Evolutionary conservation across 2,329 filamentous ascomycete genomes (phyloP).

Genomic region (Phyllosticta citrichinensis): DNA sequence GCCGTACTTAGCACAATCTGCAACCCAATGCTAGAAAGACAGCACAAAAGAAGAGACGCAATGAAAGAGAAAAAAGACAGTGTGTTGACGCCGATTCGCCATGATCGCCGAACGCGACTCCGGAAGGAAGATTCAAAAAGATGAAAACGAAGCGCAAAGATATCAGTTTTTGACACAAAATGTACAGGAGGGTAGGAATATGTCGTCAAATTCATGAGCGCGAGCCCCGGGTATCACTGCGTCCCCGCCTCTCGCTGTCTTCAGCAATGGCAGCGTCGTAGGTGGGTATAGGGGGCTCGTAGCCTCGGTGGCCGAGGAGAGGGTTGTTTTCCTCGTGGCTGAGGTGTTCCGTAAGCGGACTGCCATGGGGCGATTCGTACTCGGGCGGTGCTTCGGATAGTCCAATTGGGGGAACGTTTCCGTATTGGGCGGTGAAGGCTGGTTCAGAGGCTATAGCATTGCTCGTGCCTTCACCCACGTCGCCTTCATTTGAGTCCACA

Average conservation of each 20-base stretch:
- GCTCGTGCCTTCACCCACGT: slow-evolving; percentile 64
- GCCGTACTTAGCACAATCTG: neutral
- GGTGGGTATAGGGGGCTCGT: slow-evolving; percentile 62
- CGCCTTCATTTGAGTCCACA: slow-evolving; percentile 49
- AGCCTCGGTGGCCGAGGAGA: slow-evolving; percentile 23
- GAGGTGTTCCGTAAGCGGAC: slow-evolving; percentile 12
- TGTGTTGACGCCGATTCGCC: slow-evolving; percentile 4
- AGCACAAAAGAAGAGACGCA: neutral
- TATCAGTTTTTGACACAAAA: neutral
- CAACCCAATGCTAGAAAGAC: neutral
- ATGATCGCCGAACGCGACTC: neutral
- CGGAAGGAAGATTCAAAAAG: neutral
- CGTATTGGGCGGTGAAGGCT: slow-evolving; percentile 1
- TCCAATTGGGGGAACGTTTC: slow-evolving; percentile 3
- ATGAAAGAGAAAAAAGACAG: neutral
- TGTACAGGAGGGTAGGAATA: neutral
- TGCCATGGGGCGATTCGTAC: slow-evolving; percentile 39
- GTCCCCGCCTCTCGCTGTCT: slow-evolving; percentile 76
- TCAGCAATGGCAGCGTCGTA: slow-evolving; percentile 77
- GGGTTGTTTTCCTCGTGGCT: slow-evolving; percentile 41
- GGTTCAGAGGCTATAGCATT: neutral
- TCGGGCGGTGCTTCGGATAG: slow-evolving; percentile 36
- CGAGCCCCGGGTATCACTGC: slow-evolving; percentile 46
- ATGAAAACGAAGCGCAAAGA: slow-evolving; percentile 1
- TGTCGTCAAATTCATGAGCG: slow-evolving; percentile 22